Conservation (phyloP, 2,329 filamentous ascomycete species). For the Clonostachys sp. region DNA sequence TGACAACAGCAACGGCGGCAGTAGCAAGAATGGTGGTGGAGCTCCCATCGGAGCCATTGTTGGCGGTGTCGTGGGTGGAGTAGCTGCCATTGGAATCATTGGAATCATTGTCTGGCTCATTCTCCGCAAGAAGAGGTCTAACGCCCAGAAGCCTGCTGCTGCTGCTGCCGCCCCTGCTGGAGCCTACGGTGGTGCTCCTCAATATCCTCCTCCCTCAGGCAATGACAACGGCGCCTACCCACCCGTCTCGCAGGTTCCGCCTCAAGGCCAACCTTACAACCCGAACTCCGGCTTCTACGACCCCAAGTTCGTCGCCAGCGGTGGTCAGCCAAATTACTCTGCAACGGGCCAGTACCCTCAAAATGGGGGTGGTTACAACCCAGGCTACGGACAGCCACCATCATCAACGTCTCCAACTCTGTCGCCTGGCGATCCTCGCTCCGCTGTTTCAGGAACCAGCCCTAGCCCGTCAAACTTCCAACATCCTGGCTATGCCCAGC, state of each 20-base stretch:
- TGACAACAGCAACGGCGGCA: constrained; percentile 2
- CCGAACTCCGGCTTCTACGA: constrained; percentile 15
- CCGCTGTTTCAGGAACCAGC: background rate
- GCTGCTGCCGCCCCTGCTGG: constrained; percentile 2
- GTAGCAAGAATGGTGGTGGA: constrained; percentile 3
- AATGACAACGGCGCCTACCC: constrained; percentile 1
- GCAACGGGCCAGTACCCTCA: constrained; percentile 12
- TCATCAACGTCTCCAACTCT: background rate
- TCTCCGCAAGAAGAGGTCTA: constrained; percentile 15
- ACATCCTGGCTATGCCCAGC: constrained; percentile 5
- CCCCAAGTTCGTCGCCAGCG: constrained; percentile 11
- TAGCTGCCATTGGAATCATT: constrained; percentile 22
- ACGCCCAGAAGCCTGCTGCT: constrained; percentile 9
- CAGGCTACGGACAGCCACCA: constrained; percentile 1
- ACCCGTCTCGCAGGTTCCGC: background rate
- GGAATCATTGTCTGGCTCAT: constrained; percentile 21
- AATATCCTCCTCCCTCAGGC: background rate
- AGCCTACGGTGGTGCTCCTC: too few relatives aligned
- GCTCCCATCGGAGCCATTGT: constrained; percentile 27
- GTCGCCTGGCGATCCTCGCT: background rate
- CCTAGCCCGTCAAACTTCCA: background rate
- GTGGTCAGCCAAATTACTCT: constrained; percentile 10
- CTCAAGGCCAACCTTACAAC: background rate
- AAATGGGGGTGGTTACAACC: constrained; percentile 10
- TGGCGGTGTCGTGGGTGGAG: constrained; percentile 28